These are phyloP conservation scores for Tetrapisispora fleetii DNA, from an alignment of 805 yeast species.

Conservation along the genomic window DNA sequence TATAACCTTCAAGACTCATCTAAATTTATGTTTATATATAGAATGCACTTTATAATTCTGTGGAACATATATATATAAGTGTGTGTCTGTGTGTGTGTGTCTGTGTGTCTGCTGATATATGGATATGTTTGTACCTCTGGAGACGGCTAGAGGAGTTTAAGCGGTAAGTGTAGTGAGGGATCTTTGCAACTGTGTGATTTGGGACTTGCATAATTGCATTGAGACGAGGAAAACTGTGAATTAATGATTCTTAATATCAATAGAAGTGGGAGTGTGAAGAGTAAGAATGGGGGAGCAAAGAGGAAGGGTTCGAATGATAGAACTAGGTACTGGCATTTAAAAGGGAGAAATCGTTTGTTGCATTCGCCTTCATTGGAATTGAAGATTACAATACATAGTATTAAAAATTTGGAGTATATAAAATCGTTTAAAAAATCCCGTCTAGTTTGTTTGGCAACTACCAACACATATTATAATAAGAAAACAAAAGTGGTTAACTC, in stretches of 20 bases:
- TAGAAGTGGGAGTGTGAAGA: neutral
- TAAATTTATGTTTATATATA: too few species aligned
- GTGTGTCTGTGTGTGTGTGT: too few species aligned
- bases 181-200: too few species aligned
- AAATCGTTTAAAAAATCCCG: constrained; percentile 19
- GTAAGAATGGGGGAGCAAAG: neutral
- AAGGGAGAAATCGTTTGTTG: constrained; percentile 4
- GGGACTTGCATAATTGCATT: neutral
- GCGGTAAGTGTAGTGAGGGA: too few species aligned
- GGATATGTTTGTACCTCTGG: too few species aligned
- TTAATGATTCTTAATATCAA: neutral
- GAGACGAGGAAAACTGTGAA: neutral
- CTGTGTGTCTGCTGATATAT: too few species aligned
- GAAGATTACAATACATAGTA: constrained; percentile 6
- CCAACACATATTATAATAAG: constrained; percentile 17
- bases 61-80: too few species aligned
- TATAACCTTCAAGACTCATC: neutral
- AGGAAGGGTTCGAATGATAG: neutral
- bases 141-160: too few species aligned
- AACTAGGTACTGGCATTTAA: constrained; percentile 12
- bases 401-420: constrained; percentile 17
- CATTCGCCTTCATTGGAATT: constrained; percentile 1
- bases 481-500: constrained; percentile 12
- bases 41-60: too few species aligned
- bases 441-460: constrained; percentile 23